Percentiles rank a stretch among this genome's conserved stretches.
These are phyloP conservation scores for Aciculoconidium aculeatum DNA, from an alignment of 805 yeast genomes.

Conservation along the genomic window DNA sequence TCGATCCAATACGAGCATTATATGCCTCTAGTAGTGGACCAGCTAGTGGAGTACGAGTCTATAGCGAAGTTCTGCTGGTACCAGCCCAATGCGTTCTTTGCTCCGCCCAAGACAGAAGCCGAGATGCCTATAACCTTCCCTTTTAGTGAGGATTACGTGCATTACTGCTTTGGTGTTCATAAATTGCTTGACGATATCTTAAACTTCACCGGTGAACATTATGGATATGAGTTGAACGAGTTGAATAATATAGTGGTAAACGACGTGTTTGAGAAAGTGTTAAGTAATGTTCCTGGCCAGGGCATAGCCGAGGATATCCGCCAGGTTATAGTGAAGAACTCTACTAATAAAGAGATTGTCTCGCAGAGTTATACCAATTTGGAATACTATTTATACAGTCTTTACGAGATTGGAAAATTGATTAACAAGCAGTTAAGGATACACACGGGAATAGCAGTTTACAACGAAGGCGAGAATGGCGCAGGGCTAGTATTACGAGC, in stretches of 20 bases:
- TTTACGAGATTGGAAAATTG: constrained; percentile 57
- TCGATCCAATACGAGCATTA: constrained; percentile 76
- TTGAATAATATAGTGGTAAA: constrained; percentile 54
- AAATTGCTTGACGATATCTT: constrained; percentile 58
- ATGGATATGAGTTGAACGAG: constrained; percentile 56
- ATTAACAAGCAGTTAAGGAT: constrained; percentile 30
- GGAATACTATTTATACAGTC: constrained; percentile 77
- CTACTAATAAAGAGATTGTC: constrained; percentile 81
- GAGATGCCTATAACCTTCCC: constrained; percentile 64
- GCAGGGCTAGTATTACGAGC: constrained; percentile 39
- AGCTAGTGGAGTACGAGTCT: constrained; percentile 52
- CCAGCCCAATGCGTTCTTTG: constrained; percentile 43
- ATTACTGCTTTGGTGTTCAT: constrained; percentile 72
- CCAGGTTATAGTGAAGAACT: constrained; percentile 53
- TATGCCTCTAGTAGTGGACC: constrained; percentile 75
- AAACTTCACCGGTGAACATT: constrained; percentile 60
- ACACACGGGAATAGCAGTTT: constrained; percentile 34
- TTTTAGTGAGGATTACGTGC: constrained; percentile 82
- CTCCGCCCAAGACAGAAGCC: constrained; percentile 35
- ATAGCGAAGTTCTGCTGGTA: constrained; percentile 69
- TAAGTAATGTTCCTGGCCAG: constrained; percentile 41
- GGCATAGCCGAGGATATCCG: constrained; percentile 57
- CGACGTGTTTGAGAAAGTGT: constrained; percentile 59
- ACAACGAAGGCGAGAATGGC: constrained; percentile 35
- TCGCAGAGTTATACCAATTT: constrained; percentile 85